phyloP scores from a whole-genome alignment of 2,329 filamentous ascomycete genomes.

The Aspergillus quadrilineatus region DNA sequence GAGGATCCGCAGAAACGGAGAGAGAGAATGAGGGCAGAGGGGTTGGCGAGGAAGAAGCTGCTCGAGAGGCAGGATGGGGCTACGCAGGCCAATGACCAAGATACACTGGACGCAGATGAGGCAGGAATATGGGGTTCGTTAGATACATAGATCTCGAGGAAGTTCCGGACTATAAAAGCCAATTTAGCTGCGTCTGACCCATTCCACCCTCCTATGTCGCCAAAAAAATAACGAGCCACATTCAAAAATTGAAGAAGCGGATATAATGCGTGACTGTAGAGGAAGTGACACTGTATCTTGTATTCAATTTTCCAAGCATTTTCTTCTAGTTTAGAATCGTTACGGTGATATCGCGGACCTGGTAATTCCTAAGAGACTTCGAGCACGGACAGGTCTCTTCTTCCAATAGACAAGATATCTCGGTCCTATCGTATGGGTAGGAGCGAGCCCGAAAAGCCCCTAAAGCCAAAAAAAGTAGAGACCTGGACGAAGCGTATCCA shows the following conservation, averaged over 20 bases:
- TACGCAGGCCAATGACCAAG: slow-evolving; percentile 4
- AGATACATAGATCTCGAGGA: neutral
- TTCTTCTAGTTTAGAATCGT: slow-evolving; percentile 8
- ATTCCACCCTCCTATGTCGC: neutral
- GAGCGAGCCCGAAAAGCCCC: neutral
- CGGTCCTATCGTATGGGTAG: neutral
- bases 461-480: neutral
- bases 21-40: slow-evolving; percentile 44
- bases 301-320: slow-evolving; percentile 2
- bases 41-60: slow-evolving; percentile 35
- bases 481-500: neutral
- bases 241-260: neutral
- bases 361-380: slow-evolving; percentile 2
- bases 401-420: neutral
- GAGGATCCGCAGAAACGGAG: slow-evolving; percentile 40
- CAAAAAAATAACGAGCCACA: neutral
- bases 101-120: neutral
- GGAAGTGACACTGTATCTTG: neutral
- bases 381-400: neutral
- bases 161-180: neutral
- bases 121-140: neutral
- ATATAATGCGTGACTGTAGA: slow-evolving; percentile 1
- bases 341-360: slow-evolving; percentile 10
- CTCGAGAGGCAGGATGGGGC: slow-evolving; percentile 17
- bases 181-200: neutral